phyloP scores from a whole-genome alignment of 2,329 filamentous ascomycete genomes.

The Mariannaea elegans region DNA sequence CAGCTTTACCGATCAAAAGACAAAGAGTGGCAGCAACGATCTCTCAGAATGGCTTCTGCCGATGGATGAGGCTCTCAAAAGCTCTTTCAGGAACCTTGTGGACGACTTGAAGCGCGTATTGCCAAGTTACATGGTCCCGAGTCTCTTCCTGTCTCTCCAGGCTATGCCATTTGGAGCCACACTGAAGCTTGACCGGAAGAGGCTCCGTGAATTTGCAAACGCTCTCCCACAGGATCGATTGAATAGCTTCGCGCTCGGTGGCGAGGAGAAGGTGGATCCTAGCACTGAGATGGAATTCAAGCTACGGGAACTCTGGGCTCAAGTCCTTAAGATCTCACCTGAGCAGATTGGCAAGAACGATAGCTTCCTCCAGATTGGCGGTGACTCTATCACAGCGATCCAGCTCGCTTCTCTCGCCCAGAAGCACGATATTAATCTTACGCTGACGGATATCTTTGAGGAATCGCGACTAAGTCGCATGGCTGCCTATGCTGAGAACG shows the following conservation, averaged over 20 bases:
- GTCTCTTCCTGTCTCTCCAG: background rate
- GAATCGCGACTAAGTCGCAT: background rate
- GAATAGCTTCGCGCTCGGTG: background rate
- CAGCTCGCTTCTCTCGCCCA: conserved; percentile 56
- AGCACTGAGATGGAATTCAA: conserved; percentile 20
- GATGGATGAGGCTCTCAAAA: background rate
- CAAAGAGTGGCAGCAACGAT: background rate
- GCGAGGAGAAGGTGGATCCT: conserved; percentile 4
- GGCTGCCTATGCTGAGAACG: conserved; percentile 27
- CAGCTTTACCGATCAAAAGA: background rate
- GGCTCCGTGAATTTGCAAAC: background rate
- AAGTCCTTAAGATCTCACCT: conserved; percentile 43
- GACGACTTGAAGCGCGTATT: background rate
- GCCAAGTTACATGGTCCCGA: background rate
- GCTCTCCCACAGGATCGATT: background rate
- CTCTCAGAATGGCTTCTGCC: background rate
- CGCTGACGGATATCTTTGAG: conserved; percentile 54
- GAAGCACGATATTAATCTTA: conserved; percentile 49
- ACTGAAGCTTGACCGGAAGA: conserved; percentile 17
- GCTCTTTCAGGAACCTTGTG: background rate
- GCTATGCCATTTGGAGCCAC: background rate
- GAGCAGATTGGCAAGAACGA: conserved; percentile 43
- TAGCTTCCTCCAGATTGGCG: conserved; percentile 58
- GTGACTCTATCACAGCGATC: no score
- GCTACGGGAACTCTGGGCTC: conserved; percentile 49